Evolutionary conservation across 306 rosid species (phyloP), one percentile per base, ranked within the genome.

Genomic region (Argentina anserina): DNA sequence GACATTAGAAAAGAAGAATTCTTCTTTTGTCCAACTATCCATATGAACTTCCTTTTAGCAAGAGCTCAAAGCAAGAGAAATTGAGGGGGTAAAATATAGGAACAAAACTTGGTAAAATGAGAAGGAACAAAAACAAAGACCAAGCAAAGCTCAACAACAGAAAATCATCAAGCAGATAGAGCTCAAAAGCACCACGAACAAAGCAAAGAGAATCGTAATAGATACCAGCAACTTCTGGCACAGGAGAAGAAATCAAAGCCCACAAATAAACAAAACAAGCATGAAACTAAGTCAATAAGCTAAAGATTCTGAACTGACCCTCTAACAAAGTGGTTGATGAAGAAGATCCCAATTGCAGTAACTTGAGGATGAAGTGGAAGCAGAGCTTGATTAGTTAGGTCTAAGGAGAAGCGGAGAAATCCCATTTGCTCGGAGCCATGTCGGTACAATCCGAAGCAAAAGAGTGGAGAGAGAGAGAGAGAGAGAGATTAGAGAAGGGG

Each of bases 391-490:
- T 74, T 67, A 58, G 72, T 67, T 74, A 67, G 64, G 9, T 36
- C 73, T 72, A 64, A 37, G 79, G 62, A 69, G 69, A 53, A 78
- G 66, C 33, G 78, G 69, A 63, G 71, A 17, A 83, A 79, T 79
- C 92, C 97, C 92, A 82, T 84, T 70, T 66, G 86, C 39, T 87
- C 83, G 88, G 90, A 89, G 60, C 45, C 76, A 80, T 87, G 94
- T 84, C 79, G 84, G 87, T 50, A 61, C 25, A 81, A 72, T 62
- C 69, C 53, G 64, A 73, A 69, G 81, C 80, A 82, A 67, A 26
- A 67, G 36, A 40, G 41, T 50, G 60, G 14, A 33, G 55, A 70
- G 53, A 45, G 65, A 69, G 78, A 67, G 33, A 75, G 76, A 43
- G 69, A 75, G 79, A 37, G 74, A 46, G 73, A 70, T 25, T 20